Base-by-base conservation (phyloP, 331 rosid genomes). In the Arachis monticola region DNA sequence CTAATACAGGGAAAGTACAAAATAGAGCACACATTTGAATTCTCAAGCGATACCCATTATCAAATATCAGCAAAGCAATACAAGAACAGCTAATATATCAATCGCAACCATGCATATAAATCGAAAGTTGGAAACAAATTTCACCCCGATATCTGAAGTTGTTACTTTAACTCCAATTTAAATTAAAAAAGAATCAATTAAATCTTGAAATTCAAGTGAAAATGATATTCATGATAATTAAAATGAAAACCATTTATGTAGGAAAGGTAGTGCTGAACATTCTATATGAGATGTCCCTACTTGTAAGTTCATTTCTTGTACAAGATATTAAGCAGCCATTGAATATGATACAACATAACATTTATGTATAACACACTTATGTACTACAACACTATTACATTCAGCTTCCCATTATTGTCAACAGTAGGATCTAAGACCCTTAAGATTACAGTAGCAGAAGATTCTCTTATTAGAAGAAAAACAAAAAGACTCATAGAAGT, bases 71-170 rank as follows among this genome's bases (percentile, higher is more conserved):
- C 22, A 66, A 71, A 13, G 46, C 64, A 57, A 7, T 53, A 14
- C 40, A 74, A 14, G n/a, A 58, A 53, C 38, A 55, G 66, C 74
- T 47, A 56, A 56, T 11, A 62, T 64, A 73, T 61, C 50, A 63
- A 58, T 74, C 14, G 69, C 66, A 79, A 59, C 47, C 63, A 58
- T 70, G 59, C 59, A 73, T 44, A 45, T 35, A 71, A 41, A 72
- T 6, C 70, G 64, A 56, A 46, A 31, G 60, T 46, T 46, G 45
- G 60, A 67, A 40, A 40, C 46, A 5, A 30, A 31, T 59, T 35
- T 46, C 47, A 27, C 17, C 9, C n/a, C 31, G 30, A 42, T 40
- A 40, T 70, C 76, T 55, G 64, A 69, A 42, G 64, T 73, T 40
- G 22, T 70, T 67, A 59, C 41, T 17, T 64, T 38, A 42, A 38